Base-by-base conservation (phyloP, 148 eudicot genomes). In the Chenopodium suecicum region DNA sequence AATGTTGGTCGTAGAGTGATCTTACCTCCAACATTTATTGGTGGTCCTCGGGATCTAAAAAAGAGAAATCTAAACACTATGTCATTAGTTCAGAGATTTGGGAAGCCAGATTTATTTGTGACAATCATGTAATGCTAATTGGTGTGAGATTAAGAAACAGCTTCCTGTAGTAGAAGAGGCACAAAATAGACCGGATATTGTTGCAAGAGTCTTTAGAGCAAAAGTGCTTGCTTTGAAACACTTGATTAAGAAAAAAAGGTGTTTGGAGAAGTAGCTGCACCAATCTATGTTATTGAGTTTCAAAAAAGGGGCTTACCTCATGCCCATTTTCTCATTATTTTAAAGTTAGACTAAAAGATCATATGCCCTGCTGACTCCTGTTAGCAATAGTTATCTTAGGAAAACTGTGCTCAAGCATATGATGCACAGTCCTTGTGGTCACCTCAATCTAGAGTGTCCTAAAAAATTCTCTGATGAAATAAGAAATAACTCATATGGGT, bases 111-210 rank as follows among this genome's bases (percentile, higher is more conserved):
- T 20, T 4, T 65, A 27, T 65, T 65, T 25, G 16, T 56, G 29
- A 65, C 31, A 9, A 25, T 23, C 81, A 2, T 79, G 81, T 63
- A 79, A 79, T 27, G 46, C 74, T 1, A 66, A 50, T 2, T 79
- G 60, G 81, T 74, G 27, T 2, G 25, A 79, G 19, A 79, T 44
- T 1, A 69, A 48, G 12, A 7, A 68, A 8, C 0, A 79, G 27
- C 19, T 79, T 4, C 23, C 9, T 5, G 13, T 32, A 1, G 20
- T 46, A 4, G 78, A 47, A 47, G 25, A 73, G 1, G 76, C 29
- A 1, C 76, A 73, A 31, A 11, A 73, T 11, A 6, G 58, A 44
- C 76, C 58, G 0, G 56, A 73, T 73, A 10, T 73, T 12, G 76
- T 73, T 17, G 25, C 76, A 6, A 44, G 76, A 56, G 47, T 46